Evolutionary conservation across 352 stramenopile species (phyloP), one percentile per base, ranked within the genome.

Genomic region (Globisporangium yorkense): DNA sequence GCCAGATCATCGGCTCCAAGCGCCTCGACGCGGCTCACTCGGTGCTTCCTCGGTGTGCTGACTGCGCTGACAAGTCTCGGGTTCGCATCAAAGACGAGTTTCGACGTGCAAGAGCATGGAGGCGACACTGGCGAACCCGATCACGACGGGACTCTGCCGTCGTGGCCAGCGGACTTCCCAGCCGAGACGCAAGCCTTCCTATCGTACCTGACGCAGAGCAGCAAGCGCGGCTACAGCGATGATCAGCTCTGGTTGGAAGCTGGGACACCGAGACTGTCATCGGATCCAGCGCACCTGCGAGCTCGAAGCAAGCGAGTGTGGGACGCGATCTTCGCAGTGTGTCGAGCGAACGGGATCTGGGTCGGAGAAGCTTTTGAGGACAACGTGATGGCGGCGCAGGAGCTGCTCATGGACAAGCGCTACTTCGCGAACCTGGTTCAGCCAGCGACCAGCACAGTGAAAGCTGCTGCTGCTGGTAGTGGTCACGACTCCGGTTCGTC

Each of bases 381-480:
- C 12, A 53, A 70, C 2, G 55, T 82, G 18, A 61, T 81, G 13
- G 74, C 84, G 59, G 72, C 68, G 10, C 74, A 84, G 48, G 63
- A 80, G 54, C 56, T 77, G 41, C 59, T 77, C 16, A 66, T 63
- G 35, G 65, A 72, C 45, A 41, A 50, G 31, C 21, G 48, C 15
- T 59, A 21, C 21, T 67, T 70, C 35, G 57, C 40, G 12, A 52
- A 56, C 29, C 37, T 70, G 20, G n/a, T 65, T 4, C 13, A 10
- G 7, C 7, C 16, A 15, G 15, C 41, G 9, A 7, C 18, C 15
- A 20, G 16, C 3, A 40, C 8, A 5, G 35, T 15, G 2, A 15
- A 13, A 9, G 12, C 8, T 40, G 29, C 40, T 16, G 41, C 35
- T 40, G 15, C 3, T 15, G 8, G 16, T 50, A 5, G 1, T 16